Base-by-base conservation (phyloP, 1,139 yeast genomes). In the Cylindricascospora bacillispora region DNA sequence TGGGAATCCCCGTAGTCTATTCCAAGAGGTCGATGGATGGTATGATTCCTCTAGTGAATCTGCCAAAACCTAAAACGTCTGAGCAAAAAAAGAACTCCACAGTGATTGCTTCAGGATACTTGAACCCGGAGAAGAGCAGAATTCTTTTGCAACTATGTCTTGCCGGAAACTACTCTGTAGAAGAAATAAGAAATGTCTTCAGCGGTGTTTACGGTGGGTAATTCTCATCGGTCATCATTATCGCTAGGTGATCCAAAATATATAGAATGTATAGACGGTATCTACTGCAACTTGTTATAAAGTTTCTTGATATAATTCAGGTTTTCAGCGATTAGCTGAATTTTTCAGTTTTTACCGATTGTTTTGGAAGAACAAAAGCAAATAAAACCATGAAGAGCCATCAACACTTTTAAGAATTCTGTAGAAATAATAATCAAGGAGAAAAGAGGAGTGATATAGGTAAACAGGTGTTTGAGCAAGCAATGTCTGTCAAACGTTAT, bases 21-120 rank as follows among this genome's bases (percentile, higher is more conserved):
- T 71, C 80, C 21, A 73, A 74, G 45, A 62, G 83, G 44, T 65
- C 81, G 3, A 70, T 70, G 67, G 81, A 74, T 42, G 76, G 75
- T 15, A 59, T 67, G 67, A 69, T 69, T 22, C 72, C 75, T 2
- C 50, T 47, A n/a, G 67, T 65, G 1, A 61, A 64, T 21, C 43
- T 67, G 32, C 73, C 73, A 21, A 53, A 41, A 16, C n/a, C n/a
- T n/a, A n/a, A n/a, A n/a, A 40, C 45, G 2, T 17, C 29, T 6
- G 15, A 30, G 5, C 45, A 43, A 3, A 22, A 24, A 1, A 36
- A 38, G 16, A 34, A 44, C 7, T 47, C 52, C 9, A 47, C 44
- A 22, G 46, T 54, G 24, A 57, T 75, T 35, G 78, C 82, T 1
- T 68, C 77, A 35, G 83, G 83, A 3, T 73, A 73, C 40, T 55